Evolutionary conservation across 768 basidiomycete genomes (phyloP).

Genomic region (Boletus patriciae): DNA sequence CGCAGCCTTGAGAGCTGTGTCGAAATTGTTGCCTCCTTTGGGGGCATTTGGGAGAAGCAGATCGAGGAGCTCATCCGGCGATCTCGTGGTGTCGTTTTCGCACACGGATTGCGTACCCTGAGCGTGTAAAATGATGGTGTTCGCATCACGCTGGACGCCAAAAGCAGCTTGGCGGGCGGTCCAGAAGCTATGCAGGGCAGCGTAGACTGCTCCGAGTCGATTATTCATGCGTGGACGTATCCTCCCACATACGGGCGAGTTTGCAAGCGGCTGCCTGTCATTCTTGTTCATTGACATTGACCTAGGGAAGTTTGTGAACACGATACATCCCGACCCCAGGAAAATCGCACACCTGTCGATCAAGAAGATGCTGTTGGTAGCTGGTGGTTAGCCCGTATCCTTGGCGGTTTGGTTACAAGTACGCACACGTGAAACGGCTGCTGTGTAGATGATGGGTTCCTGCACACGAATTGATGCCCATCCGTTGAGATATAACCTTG

Average conservation of each 20-base stretch:
- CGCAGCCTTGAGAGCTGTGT: conserved; percentile 39
- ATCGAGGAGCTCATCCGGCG: conserved; percentile 46
- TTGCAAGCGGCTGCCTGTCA: conserved; percentile 43
- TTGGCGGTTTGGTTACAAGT: neutral
- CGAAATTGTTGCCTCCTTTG: conserved; percentile 44
- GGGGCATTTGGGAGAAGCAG: conserved; percentile 37
- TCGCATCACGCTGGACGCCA: conserved; percentile 46
- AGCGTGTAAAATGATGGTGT: conserved; percentile 53
- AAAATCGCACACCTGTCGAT: conserved; percentile 18
- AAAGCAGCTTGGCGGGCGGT: conserved; percentile 43
- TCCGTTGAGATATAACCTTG: conserved; percentile 53
- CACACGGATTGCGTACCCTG: conserved; percentile 25
- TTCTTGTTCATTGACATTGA: conserved; percentile 48
- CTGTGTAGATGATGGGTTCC: conserved; percentile 47
- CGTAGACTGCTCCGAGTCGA: conserved; percentile 58
- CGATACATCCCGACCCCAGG: neutral
- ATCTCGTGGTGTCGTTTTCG: conserved; percentile 44
- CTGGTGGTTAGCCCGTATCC: neutral
- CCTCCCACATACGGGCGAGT: conserved; percentile 33
- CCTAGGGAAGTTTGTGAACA: conserved; percentile 26
- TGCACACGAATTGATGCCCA: conserved; percentile 55
- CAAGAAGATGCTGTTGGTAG: conserved; percentile 17
- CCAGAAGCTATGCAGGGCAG: conserved; percentile 57
- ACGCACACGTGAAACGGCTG: conserved; percentile 63
- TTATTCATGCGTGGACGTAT: conserved; percentile 42